Percentiles rank a stretch among this genome's conserved stretches.
These are phyloP conservation scores for Fonsecaea erecta DNA, from an alignment of 2,329 filamentous ascomycete genomes.

Conservation along the genomic window DNA sequence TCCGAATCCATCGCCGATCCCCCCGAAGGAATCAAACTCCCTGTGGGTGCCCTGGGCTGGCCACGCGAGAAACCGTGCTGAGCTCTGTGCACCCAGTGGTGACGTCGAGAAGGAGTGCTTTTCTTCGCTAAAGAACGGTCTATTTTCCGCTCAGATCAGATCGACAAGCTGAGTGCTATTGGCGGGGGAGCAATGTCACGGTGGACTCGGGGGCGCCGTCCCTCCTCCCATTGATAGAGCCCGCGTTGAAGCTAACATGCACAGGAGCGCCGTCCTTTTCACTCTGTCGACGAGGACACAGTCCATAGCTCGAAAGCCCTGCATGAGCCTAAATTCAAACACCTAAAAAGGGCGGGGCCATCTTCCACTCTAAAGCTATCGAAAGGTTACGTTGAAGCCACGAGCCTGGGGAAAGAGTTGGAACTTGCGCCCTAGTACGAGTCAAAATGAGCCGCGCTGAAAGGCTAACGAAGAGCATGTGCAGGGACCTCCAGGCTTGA, in stretches of 20 bases:
- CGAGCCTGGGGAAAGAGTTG: neutral
- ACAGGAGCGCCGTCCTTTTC: neutral
- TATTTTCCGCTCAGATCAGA: slow-evolving; percentile 3
- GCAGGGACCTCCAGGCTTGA: neutral
- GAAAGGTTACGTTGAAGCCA: neutral
- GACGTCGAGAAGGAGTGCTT: neutral
- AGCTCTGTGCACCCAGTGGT: neutral
- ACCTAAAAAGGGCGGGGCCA: neutral
- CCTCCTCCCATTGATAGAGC: neutral
- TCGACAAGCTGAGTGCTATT: neutral
- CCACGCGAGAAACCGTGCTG: neutral
- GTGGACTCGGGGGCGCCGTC: neutral
- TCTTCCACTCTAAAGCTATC: neutral
- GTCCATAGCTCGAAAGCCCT: neutral
- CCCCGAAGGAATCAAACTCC: neutral
- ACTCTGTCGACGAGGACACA: neutral
- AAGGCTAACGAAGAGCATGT: neutral
- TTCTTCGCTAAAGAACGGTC: neutral
- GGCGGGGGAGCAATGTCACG: neutral
- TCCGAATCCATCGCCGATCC: neutral
- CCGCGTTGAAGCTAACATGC: neutral
- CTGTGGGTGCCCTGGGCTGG: neutral
- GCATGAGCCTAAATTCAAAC: neutral
- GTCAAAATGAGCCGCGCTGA: neutral
- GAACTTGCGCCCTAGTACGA: neutral